Percentiles rank a stretch among this genome's conserved stretches.
These are phyloP conservation scores for Panicum virgatum DNA, from an alignment of 202 grass and related monocot genomes.

Conservation along the genomic window DNA sequence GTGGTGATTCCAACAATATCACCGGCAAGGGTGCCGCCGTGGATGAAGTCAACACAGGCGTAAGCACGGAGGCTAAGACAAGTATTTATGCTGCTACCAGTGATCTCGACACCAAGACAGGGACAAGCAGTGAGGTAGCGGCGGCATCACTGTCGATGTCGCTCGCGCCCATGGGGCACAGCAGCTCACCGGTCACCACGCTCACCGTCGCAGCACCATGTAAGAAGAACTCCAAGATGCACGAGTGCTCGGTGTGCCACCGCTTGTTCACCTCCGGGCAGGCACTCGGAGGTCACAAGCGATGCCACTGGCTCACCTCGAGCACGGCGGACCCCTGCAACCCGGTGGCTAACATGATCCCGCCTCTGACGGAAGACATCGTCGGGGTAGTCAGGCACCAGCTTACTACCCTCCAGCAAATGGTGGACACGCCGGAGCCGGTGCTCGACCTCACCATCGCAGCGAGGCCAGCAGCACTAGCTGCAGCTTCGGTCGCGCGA, in stretches of 20 bases:
- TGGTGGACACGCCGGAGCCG: slow-evolving; percentile 29
- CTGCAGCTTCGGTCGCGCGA: neutral
- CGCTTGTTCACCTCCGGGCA: slow-evolving; percentile 85
- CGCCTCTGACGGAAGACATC: slow-evolving; percentile 37
- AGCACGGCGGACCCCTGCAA: slow-evolving; percentile 39
- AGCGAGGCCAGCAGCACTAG: slow-evolving; percentile 19
- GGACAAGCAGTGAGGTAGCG: slow-evolving; percentile 20
- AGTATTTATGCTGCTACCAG: neutral
- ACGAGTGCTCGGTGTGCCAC: slow-evolving; percentile 88
- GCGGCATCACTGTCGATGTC: slow-evolving; percentile 26
- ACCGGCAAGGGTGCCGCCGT: neutral
- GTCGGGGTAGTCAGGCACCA: slow-evolving; percentile 17
- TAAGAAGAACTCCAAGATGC: slow-evolving; percentile 80
- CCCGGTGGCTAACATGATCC: slow-evolving; percentile 31
- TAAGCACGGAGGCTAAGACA: neutral
- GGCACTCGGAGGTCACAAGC: slow-evolving; percentile 89
- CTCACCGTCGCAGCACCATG: slow-evolving; percentile 1
- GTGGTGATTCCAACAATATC: neutral
- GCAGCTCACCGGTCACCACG: neutral
- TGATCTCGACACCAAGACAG: neutral
- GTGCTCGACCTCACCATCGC: slow-evolving; percentile 61
- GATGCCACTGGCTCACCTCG: slow-evolving; percentile 82
- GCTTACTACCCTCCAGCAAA: slow-evolving; percentile 33
- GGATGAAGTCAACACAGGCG: slow-evolving; percentile 3
- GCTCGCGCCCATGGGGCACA: slow-evolving; percentile 6